Conservation (phyloP, 345 rosid species). For the Ceriops zippeliana region DNA sequence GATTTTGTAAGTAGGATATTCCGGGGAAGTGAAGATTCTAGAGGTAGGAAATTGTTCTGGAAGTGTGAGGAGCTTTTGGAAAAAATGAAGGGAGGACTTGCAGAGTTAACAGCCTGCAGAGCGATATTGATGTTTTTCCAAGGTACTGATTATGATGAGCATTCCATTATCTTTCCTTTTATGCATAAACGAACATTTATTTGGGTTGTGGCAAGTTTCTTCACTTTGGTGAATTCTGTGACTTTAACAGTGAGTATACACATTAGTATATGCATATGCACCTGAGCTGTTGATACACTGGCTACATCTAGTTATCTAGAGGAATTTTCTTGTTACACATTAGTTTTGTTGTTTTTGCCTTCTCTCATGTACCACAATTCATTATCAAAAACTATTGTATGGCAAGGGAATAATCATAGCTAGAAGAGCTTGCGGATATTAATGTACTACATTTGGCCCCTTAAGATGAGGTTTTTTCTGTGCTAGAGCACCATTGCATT, state of each 20-base stretch:
- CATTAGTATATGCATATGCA: neutral
- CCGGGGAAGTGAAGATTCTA: slow-evolving; percentile 78
- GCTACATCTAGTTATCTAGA: neutral
- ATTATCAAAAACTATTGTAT: no score
- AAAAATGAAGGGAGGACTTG: slow-evolving; percentile 75
- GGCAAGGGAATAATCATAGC: no score
- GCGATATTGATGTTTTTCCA: slow-evolving; percentile 76
- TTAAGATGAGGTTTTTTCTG: no score
- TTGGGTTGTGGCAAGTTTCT: no score
- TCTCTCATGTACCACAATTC: no score
- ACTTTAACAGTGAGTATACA: no score
- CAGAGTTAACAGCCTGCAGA: slow-evolving; percentile 71
- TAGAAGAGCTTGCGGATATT: no score
- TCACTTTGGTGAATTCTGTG: neutral
- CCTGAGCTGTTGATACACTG: neutral
- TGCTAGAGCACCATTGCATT: no score
- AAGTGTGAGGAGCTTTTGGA: slow-evolving; percentile 84
- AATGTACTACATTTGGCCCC: no score
- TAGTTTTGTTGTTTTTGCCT: no score
- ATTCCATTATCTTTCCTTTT: neutral
- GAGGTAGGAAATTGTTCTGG: slow-evolving; percentile 86
- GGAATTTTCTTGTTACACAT: neutral
- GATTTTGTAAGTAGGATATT: slow-evolving; percentile 89
- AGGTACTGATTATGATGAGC: slow-evolving; percentile 43
- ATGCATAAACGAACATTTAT: neutral